These are phyloP conservation scores for Naganishia albida DNA, from an alignment of 1,284 basidiomycete species.

Conservation along the genomic window DNA sequence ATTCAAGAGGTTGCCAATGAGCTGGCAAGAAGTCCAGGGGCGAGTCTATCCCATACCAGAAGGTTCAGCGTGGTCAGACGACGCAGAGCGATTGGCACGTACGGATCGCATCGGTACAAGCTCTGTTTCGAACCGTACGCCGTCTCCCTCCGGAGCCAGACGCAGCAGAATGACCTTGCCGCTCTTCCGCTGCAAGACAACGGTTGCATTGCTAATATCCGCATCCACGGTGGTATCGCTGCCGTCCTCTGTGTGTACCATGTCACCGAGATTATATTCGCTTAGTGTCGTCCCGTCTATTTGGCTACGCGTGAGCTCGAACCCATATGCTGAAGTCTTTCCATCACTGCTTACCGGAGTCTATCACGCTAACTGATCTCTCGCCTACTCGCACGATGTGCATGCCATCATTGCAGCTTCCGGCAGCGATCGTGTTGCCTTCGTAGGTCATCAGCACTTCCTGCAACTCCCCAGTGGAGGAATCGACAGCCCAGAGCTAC, in stretches of 20 bases:
- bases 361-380: conserved; percentile 1
- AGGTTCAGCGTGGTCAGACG: not conserved
- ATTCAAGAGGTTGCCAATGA: not conserved
- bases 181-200: conserved; percentile 9
- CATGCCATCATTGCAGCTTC: not conserved
- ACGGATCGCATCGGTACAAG: not conserved
- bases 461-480: conserved; percentile 10
- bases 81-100: not conserved
- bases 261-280: conserved; percentile 3
- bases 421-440: conserved; percentile 8
- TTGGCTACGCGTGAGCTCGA: not conserved
- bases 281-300: conserved; percentile 1
- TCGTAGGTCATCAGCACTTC: conserved; percentile 18
- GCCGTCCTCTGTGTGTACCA: not conserved
- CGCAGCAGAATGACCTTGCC: conserved; percentile 9
- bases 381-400: conserved; percentile 9
- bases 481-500: conserved; percentile 21
- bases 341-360: conserved; percentile 1
- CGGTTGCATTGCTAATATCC: not conserved
- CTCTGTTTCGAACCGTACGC: not conserved
- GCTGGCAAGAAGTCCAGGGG: conserved; percentile 13
- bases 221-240: conserved; percentile 12
- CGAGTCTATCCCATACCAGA: not conserved
- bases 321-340: not conserved
- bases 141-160: not conserved